A percentile compares a stretch with the other conserved stretches of the same genome.
phyloP scores from a whole-genome alignment of 805 yeast genomes.

The Scheffersomyces ergatensis region DNA sequence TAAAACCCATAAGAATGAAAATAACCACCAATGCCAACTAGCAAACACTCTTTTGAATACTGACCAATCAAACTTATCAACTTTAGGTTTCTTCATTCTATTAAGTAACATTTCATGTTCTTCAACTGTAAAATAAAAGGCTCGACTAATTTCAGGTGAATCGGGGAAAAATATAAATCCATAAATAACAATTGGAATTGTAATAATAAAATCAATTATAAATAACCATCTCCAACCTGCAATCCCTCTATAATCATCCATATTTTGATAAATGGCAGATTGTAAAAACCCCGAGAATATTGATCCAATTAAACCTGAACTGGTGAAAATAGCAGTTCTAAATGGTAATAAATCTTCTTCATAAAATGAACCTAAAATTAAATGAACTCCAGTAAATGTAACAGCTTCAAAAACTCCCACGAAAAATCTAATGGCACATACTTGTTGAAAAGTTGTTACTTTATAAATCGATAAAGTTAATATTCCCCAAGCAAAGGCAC shows the following conservation, averaged over 20 bases:
- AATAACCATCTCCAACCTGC: constrained; percentile 73
- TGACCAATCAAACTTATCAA: constrained; percentile 24
- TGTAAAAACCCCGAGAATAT: constrained; percentile 58
- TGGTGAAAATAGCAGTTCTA: constrained; percentile 53
- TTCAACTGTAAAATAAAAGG: constrained; percentile 22
- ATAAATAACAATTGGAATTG: constrained; percentile 55
- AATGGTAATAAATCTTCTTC: constrained; percentile 47
- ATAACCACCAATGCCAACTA: constrained; percentile 35
- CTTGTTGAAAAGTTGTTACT: constrained; percentile 44
- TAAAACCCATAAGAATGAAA: constrained; percentile 33
- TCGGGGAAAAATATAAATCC: constrained; percentile 63
- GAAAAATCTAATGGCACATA: constrained; percentile 58
- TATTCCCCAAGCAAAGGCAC: constrained; percentile 57
- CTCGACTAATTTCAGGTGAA: constrained; percentile 42
- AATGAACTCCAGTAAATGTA: constrained; percentile 54
- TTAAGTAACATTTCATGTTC: constrained; percentile 26
- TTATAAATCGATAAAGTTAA: constrained; percentile 51
- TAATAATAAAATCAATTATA: constrained; percentile 57
- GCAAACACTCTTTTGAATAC: constrained; percentile 42
- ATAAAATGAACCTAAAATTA: constrained; percentile 54
- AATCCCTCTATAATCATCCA: constrained; percentile 47
- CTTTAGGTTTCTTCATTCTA: constrained; percentile 34
- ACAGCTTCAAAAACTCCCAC: constrained; percentile 61
- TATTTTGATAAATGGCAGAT: constrained; percentile 46
- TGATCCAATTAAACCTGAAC: constrained; percentile 53